A percentile compares a stretch with the other conserved stretches of the same genome.
These are phyloP conservation scores for Tetrahymena borealis DNA, from an alignment of 73 alveolate genomes.

Conservation along the genomic window DNA sequence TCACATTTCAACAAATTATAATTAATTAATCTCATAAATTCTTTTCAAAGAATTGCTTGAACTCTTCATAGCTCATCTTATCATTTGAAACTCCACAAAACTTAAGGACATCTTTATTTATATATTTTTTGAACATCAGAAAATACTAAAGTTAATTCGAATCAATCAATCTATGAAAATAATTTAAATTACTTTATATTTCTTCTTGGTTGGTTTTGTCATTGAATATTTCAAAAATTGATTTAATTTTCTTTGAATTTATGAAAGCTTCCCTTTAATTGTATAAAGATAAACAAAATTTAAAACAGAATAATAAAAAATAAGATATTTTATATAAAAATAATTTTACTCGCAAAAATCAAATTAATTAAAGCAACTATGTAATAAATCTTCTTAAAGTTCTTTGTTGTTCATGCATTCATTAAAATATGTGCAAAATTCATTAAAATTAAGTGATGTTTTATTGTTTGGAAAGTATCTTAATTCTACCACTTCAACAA, in stretches of 20 bases:
- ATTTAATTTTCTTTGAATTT: conserved; percentile 25
- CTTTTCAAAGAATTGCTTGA: conserved; percentile 30
- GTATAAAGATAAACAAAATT: not conserved
- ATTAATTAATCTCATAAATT: not conserved
- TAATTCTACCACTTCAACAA: conserved; percentile 16
- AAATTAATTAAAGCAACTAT: conserved; percentile 17
- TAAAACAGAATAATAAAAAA: not conserved
- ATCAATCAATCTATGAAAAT: no score
- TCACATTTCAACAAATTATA: not conserved
- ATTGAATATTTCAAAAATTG: conserved; percentile 13
- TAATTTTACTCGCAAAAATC: conserved; percentile 2
- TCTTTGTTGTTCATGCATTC: conserved; percentile 32
- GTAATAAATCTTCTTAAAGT: conserved; percentile 12
- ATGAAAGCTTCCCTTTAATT: not conserved
- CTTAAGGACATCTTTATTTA: conserved; percentile 18
- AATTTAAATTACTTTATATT: conserved; percentile 10
- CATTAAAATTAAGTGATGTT: conserved; percentile 22
- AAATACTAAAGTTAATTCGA: no score
- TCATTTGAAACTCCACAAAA: conserved; percentile 36
- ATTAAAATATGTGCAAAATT: conserved; percentile 18
- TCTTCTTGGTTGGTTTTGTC: conserved; percentile 35
- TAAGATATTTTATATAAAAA: not conserved
- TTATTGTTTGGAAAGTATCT: conserved; percentile 36
- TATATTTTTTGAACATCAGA: not conserved
- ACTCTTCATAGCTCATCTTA: conserved; percentile 24